Evolutionary conservation across 345 rosid species (phyloP), one percentile per base, ranked within the genome.

Genomic region (Clarkia xantiana): DNA sequence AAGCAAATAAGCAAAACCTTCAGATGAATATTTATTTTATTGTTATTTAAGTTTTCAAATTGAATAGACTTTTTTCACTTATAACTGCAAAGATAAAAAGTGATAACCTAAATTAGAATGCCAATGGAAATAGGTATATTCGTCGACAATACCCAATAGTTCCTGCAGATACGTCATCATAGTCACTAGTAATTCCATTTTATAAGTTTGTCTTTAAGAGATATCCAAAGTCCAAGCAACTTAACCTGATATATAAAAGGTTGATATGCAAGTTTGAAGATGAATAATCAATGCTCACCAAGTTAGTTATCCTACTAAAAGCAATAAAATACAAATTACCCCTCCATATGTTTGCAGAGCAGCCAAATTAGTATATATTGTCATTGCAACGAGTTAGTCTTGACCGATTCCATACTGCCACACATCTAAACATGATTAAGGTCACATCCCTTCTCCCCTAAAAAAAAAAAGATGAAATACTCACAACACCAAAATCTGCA

Each of bases 61-160:
- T 91, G 98, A 62, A 91, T 95, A 68, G 98, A 91, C 57, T 91
- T 96, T 42, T 81, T 83, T 91, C 98, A 76, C 96, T 91, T 62
- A 84, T 67, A 65, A 96, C 98, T 91, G 72, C 66, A 61, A 48
- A 59, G 38, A 23, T 15, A 57, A 40, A 12, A n/a, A 29, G n/a
- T 6, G 18, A n/a, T 14, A 8, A 41, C 10, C 19, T 34, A 29
- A 1, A 53, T 14, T 8, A 15, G 16, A 20, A 16, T 3, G 14
- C 22, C 44, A 1, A 9, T 10, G 38, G 6, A 29, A 61, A 51
- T n/a, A 29, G 6, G 16, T 6, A 29, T 51, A 45, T 46, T 6
- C 9, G 48, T 55, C n/a, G 11, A 17, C 36, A 25, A 20, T 22
- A 55, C 18, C 40, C n/a, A 41, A 47, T 29, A 29, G 56, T 75